Conservation (phyloP, 2,329 filamentous ascomycete genomes). For the Botrytis elliptica region DNA sequence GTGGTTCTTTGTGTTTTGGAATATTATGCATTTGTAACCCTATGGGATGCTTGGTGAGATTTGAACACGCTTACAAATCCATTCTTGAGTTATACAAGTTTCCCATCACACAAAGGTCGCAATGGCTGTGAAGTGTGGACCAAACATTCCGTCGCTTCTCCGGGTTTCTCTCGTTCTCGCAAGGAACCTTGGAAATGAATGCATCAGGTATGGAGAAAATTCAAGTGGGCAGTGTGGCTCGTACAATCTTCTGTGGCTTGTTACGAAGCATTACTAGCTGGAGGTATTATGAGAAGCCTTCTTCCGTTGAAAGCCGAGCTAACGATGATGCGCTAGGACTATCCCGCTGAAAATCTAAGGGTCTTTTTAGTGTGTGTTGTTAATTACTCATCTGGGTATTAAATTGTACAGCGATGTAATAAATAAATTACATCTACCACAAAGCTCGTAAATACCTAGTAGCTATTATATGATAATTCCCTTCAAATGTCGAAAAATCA, state of each 20-base stretch:
- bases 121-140: background rate
- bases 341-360: background rate
- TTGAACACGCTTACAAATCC: background rate
- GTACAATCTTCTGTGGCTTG: background rate
- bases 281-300: background rate
- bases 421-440: background rate
- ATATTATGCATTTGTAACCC: background rate
- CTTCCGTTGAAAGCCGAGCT: background rate
- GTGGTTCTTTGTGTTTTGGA: conserved; percentile 11
- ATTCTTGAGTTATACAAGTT: background rate
- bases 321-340: background rate
- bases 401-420: background rate
- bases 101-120: background rate
- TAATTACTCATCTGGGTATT: background rate
- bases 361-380: background rate
- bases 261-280: background rate
- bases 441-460: background rate
- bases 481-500: background rate
- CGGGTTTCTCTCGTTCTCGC: background rate
- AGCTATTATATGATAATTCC: background rate
- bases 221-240: background rate
- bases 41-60: background rate
- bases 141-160: background rate
- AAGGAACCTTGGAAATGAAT: background rate
- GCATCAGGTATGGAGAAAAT: background rate